Percentiles rank a stretch among this genome's conserved stretches.
phyloP scores from a whole-genome alignment of 1,139 yeast genomes.

The Geotrichum candidum region DNA sequence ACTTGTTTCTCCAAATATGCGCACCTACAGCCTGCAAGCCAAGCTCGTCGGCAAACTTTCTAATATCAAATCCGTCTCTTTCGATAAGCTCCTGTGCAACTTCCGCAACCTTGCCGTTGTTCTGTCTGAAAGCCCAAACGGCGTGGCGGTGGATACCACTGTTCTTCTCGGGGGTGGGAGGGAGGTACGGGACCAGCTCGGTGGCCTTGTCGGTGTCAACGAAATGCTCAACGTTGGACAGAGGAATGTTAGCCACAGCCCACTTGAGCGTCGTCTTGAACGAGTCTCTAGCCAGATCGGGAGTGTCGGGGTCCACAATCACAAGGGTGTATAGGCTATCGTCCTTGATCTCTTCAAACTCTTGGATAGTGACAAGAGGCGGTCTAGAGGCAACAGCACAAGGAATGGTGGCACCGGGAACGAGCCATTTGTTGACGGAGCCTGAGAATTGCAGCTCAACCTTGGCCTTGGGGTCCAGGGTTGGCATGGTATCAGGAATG shows the following conservation, averaged over 20 bases:
- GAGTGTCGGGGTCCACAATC: conserved; percentile 88
- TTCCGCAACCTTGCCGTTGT: conserved; percentile 17
- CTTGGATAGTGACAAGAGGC: conserved; percentile 70
- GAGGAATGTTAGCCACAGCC: conserved; percentile 65
- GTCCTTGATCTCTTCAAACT: conserved; percentile 51
- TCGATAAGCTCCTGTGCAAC: conserved; percentile 27
- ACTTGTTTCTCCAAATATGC: conserved; percentile 81
- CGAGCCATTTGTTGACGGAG: conserved; percentile 62
- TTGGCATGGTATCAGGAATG: conserved; percentile 91
- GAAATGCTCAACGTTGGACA: conserved; percentile 53
- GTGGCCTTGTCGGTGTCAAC: conserved; percentile 46
- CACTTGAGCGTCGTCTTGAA: conserved; percentile 71
- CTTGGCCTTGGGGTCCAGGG: conserved; percentile 75
- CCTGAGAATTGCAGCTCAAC: conserved; percentile 69
- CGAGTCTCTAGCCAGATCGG: conserved; percentile 64
- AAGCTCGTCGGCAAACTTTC: conserved; percentile 54
- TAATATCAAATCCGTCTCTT: conserved; percentile 59
- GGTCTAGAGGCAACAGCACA: conserved; percentile 66
- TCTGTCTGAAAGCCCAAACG: conserved; percentile 86
- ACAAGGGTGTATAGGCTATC: conserved; percentile 62
- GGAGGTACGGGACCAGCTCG: conserved; percentile 59
- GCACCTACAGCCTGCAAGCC: conserved; percentile 76
- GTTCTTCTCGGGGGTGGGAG: conserved; percentile 89
- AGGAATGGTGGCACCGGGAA: conserved; percentile 72
- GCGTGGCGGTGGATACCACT: conserved; percentile 75